Evolutionary conservation across 305 asterid genomes (phyloP).

Genomic region (Coffea humblotiana): DNA sequence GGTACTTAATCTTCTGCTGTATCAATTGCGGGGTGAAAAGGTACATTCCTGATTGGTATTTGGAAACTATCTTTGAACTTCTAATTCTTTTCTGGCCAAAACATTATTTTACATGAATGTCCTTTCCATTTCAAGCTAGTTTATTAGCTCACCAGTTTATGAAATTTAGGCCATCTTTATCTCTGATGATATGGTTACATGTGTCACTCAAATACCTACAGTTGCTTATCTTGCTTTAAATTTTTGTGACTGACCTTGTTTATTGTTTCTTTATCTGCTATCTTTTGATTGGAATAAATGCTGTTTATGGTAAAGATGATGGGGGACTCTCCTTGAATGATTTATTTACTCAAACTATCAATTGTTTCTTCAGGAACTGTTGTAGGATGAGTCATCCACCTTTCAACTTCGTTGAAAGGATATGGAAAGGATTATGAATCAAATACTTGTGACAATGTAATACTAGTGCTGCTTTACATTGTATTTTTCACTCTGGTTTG

Average conservation of each 20-base stretch:
- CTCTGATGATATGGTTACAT: neutral
- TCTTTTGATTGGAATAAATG: neutral
- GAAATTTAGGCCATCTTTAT: neutral
- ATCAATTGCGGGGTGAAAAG: slow-evolving; percentile 72
- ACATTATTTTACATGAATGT: neutral
- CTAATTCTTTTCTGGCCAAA: neutral
- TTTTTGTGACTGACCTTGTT: neutral
- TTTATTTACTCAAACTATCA: neutral
- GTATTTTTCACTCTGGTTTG: slow-evolving; percentile 24
- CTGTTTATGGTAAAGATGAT: neutral
- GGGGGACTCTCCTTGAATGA: neutral
- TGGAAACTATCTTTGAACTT: neutral
- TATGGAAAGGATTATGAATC: neutral
- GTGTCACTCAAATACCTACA: neutral
- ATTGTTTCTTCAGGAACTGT: neutral
- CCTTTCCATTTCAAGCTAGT: neutral
- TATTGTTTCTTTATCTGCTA: neutral
- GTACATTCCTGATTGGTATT: slow-evolving; percentile 34
- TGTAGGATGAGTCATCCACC: neutral
- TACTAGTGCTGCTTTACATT: neutral
- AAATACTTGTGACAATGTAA: neutral
- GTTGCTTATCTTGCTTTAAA: neutral
- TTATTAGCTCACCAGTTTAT: neutral
- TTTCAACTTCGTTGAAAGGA: neutral
- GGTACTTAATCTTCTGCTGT: slow-evolving; percentile 78